These are phyloP conservation scores for Neospora caninum DNA, from an alignment of 169 alveolate genomes.

Conservation along the genomic window DNA sequence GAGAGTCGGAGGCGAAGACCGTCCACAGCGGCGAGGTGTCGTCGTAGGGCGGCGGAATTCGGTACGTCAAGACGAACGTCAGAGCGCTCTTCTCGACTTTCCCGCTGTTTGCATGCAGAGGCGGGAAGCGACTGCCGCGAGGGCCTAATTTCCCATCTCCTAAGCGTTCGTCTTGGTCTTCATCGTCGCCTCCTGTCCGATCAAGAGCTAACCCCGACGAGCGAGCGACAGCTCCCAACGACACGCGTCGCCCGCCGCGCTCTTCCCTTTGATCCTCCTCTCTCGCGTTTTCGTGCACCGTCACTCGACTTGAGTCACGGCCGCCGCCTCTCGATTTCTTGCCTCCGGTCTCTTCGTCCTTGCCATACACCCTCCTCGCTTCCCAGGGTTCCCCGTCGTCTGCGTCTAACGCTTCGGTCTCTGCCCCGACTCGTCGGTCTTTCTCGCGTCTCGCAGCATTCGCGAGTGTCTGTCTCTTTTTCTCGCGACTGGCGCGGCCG, in stretches of 20 bases:
- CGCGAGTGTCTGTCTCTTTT: too few species aligned
- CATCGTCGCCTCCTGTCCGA: not conserved
- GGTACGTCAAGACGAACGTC: constrained; percentile 35
- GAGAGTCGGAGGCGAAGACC: constrained; percentile 30
- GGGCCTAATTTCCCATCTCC: not conserved
- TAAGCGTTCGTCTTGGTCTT: not conserved
- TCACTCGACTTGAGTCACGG: too few species aligned
- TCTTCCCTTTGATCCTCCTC: not conserved
- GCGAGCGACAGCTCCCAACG: not conserved
- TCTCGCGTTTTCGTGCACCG: not conserved
- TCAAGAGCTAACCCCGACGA: too few species aligned
- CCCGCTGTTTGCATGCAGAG: constrained; percentile 35
- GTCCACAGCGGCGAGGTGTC: constrained; percentile 61
- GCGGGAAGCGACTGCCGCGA: not conserved
- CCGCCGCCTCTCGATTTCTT: too few species aligned
- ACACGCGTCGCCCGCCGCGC: not conserved
- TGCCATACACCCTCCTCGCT: too few species aligned
- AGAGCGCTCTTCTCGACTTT: constrained; percentile 54
- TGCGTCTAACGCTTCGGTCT: not conserved
- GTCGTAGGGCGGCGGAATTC: constrained; percentile 48
- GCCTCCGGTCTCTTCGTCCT: too few species aligned
- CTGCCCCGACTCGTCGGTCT: not conserved
- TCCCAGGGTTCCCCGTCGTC: not conserved
- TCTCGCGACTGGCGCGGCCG: too few species aligned
- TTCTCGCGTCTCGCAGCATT: not conserved